These are phyloP conservation scores for Botrytis sinoallii DNA, from an alignment of 2,329 filamentous ascomycete species.

Conservation along the genomic window DNA sequence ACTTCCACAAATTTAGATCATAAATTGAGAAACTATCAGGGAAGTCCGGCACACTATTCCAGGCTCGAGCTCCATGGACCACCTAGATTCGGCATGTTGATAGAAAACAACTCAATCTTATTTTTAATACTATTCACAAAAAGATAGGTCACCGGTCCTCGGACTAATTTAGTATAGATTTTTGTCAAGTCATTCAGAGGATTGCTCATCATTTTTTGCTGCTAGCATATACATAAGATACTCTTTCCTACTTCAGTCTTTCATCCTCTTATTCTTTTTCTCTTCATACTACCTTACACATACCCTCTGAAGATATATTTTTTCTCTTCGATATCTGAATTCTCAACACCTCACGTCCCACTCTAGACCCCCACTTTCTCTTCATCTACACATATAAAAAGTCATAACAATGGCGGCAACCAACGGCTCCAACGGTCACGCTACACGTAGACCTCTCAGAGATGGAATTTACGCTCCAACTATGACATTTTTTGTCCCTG, in stretches of 20 bases:
- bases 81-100: not conserved
- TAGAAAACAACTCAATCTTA: not conserved
- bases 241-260: not conserved
- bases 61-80: not conserved
- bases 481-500: slow-evolving; percentile 84
- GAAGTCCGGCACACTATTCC: slow-evolving; percentile 2
- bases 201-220: not conserved
- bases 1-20: not conserved
- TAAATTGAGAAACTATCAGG: slow-evolving; percentile 7
- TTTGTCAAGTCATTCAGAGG: not conserved
- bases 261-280: not conserved
- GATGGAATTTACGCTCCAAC: slow-evolving; percentile 85
- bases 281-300: not conserved
- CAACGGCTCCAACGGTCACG: slow-evolving; percentile 16
- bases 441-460: slow-evolving; percentile 57
- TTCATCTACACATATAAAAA: not conserved
- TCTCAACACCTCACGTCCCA: not conserved
- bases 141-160: slow-evolving; percentile 5
- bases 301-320: not conserved
- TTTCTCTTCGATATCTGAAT: not conserved
- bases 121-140: not conserved
- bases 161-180: slow-evolving; percentile 9
- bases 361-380: not conserved
- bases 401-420: slow-evolving; percentile 21
- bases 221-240: slow-evolving; percentile 12